A percentile compares a stretch with the other conserved stretches of the same genome.
These are phyloP conservation scores for Ganoderma resinaceum DNA, from an alignment of 1,284 basidiomycete genomes.

Conservation along the genomic window DNA sequence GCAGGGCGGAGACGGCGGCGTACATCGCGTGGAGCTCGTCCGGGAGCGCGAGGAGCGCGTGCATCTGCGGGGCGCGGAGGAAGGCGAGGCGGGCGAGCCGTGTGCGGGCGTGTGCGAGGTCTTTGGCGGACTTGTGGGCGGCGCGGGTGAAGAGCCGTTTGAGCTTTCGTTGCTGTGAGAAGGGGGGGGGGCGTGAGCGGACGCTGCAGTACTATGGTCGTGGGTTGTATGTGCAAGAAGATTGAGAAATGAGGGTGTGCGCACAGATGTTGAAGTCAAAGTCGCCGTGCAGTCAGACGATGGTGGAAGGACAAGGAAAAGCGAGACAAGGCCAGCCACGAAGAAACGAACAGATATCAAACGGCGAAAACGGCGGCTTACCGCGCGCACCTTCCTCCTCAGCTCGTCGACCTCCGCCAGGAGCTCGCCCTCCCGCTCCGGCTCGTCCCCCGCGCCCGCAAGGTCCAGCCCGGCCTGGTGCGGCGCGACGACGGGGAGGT, in stretches of 20 bases:
- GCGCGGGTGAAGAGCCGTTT: constrained; percentile 59
- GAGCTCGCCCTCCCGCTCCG: constrained; percentile 61
- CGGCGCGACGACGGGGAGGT: constrained; percentile 71
- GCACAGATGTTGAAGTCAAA: neutral
- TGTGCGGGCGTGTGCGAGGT: constrained; percentile 51
- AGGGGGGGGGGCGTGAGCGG: neutral
- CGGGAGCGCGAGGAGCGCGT: constrained; percentile 35
- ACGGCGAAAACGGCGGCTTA: constrained; percentile 43
- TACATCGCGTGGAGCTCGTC: constrained; percentile 47
- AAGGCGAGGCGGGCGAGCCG: constrained; percentile 54
- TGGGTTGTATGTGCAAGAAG: too few species aligned
- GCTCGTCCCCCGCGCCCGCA: constrained; percentile 50
- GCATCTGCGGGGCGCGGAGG: constrained; percentile 46
- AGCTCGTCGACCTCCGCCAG: constrained; percentile 69
- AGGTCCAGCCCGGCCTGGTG: constrained; percentile 70
- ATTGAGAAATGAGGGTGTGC: neutral
- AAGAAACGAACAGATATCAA: neutral
- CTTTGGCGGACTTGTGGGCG: constrained; percentile 51
- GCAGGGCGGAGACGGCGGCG: constrained; percentile 54
- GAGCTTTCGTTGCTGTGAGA: constrained; percentile 68
- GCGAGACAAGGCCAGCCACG: neutral
- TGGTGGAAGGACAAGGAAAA: neutral
- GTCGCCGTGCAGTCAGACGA: neutral
- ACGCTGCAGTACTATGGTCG: too few species aligned
- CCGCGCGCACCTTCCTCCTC: constrained; percentile 63